These are phyloP conservation scores for Podila clonocystis DNA, from an alignment of 192 early-diverging fungal species.

Conservation along the genomic window DNA sequence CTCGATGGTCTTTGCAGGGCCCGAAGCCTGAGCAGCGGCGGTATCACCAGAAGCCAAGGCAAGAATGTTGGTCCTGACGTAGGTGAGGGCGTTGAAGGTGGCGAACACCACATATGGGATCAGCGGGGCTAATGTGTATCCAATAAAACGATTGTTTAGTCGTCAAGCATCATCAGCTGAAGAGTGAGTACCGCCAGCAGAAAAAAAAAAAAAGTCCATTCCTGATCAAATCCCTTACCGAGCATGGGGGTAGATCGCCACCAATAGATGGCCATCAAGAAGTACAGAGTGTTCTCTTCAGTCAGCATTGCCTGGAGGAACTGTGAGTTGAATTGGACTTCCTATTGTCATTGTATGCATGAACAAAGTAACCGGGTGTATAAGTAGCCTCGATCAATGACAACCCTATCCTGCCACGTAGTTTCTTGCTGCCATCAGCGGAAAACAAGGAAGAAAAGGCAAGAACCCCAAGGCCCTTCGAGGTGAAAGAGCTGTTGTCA, in stretches of 20 bases:
- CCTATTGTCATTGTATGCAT: constrained; percentile 40
- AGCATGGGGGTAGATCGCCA: constrained; percentile 69
- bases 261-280: constrained; percentile 78
- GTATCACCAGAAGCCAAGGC: constrained; percentile 60
- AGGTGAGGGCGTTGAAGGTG: constrained; percentile 79
- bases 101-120: constrained; percentile 82
- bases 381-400: background rate
- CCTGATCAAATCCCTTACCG: constrained; percentile 53
- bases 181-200: background rate
- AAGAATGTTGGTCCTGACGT: constrained; percentile 74
- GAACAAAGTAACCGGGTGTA: background rate
- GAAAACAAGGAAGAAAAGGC: no score
- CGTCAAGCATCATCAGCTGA: background rate
- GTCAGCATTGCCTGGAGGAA: constrained; percentile 68
- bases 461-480: no score
- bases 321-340: constrained; percentile 61
- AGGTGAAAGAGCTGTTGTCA: no score
- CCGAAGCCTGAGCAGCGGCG: constrained; percentile 41
- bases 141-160: background rate
- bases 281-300: constrained; percentile 85
- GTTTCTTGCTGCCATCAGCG: no score
- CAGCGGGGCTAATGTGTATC: constrained; percentile 64
- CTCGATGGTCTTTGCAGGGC: constrained; percentile 60
- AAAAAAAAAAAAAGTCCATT: background rate
- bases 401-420: background rate